These are phyloP conservation scores for Hypoxylon sp. DNA, from an alignment of 2,329 filamentous ascomycete species.

Conservation along the genomic window DNA sequence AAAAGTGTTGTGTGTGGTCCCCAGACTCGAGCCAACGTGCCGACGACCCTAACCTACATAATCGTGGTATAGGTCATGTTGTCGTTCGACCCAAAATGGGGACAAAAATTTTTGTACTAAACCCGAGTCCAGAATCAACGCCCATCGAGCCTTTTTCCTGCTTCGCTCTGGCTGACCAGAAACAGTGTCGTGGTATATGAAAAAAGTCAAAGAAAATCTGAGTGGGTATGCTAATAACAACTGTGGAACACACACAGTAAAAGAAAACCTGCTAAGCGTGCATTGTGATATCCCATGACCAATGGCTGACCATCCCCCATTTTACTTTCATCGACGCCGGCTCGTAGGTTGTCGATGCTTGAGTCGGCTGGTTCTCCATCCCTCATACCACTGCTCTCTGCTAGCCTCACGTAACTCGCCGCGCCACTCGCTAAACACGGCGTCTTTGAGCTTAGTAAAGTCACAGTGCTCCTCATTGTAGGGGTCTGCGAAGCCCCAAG, in stretches of 20 bases:
- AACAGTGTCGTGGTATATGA: constrained; percentile 45
- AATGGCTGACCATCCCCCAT: constrained; percentile 10
- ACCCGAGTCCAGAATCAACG: constrained; percentile 43
- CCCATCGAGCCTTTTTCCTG: constrained; percentile 43
- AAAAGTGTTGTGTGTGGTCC: constrained; percentile 6
- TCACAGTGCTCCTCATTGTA: constrained; percentile 94
- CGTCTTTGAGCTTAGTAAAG: constrained; percentile 89
- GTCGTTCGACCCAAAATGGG: constrained; percentile 24
- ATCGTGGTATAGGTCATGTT: neutral
- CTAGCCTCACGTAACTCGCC: constrained; percentile 90
- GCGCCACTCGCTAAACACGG: constrained; percentile 94
- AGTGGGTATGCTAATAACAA: constrained; percentile 49
- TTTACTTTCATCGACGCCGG: constrained; percentile 55
- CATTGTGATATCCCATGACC: constrained; percentile 38
- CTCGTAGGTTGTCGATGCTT: constrained; percentile 63
- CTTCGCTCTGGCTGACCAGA: constrained; percentile 39
- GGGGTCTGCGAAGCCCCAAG: constrained; percentile 97
- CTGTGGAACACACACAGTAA: constrained; percentile 41
- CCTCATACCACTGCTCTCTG: constrained; percentile 93
- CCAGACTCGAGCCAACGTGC: neutral
- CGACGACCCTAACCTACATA: neutral
- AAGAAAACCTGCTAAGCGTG: constrained; percentile 45
- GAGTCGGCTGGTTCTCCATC: constrained; percentile 84
- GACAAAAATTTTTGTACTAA: constrained; percentile 38
- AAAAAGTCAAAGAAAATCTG: constrained; percentile 41